Evolutionary conservation across 768 basidiomycete species (phyloP).

Genomic region (Leccinum pellstonianum): DNA sequence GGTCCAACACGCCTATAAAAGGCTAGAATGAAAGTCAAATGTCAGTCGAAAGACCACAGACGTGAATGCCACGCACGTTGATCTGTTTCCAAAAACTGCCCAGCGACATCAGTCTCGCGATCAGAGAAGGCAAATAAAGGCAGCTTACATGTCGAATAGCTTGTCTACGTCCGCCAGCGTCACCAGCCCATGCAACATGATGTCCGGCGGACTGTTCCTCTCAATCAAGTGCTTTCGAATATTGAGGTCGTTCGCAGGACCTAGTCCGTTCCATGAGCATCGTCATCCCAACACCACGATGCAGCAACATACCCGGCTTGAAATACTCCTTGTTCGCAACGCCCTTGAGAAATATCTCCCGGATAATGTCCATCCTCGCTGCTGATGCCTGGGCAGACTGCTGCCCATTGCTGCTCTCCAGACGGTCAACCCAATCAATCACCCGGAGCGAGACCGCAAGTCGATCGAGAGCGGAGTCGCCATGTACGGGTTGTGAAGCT

Average conservation of each 20-base stretch:
- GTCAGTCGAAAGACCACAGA: conserved; percentile 1
- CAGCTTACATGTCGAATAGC: conserved; percentile 76
- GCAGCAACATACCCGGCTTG: conserved; percentile 55
- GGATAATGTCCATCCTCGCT: conserved; percentile 28
- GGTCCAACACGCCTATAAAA: conserved; percentile 76
- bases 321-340: conserved; percentile 81
- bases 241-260: conserved; percentile 69
- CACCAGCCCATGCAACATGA: conserved; percentile 77
- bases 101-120: conserved; percentile 2
- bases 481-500: conserved; percentile 73
- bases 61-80: conserved; percentile 49
- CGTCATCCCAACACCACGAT: neutral
- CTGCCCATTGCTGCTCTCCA: conserved; percentile 56
- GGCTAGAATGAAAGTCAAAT: conserved; percentile 35
- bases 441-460: conserved; percentile 73
- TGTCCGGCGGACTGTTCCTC: conserved; percentile 77
- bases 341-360: conserved; percentile 46
- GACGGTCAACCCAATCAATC: conserved; percentile 70
- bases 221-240: conserved; percentile 74
- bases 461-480: conserved; percentile 79
- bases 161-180: conserved; percentile 77
- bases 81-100: conserved; percentile 66
- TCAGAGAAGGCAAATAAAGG: neutral
- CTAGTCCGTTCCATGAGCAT: conserved; percentile 30
- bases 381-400: conserved; percentile 43